phyloP scores from a whole-genome alignment of 1,139 yeast genomes.

The Taiozyma onychis region DNA sequence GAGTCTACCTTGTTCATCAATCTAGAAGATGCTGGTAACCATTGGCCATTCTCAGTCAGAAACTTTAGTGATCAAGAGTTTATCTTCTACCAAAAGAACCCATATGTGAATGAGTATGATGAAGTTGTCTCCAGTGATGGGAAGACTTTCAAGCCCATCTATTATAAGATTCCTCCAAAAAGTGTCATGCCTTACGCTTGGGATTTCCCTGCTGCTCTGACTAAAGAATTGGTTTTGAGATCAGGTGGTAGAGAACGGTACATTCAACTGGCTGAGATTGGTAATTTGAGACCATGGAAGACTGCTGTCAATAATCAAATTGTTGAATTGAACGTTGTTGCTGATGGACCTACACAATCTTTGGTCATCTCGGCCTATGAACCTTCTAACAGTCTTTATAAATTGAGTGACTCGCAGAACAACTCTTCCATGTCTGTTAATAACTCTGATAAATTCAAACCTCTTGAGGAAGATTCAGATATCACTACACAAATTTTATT shows the following conservation, averaged over 20 bases:
- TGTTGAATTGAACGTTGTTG: slow-evolving; percentile 87
- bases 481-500: slow-evolving; percentile 56
- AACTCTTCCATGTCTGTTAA: slow-evolving; percentile 28
- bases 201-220: slow-evolving; percentile 90
- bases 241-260: slow-evolving; percentile 71
- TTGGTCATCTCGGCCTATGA: slow-evolving; percentile 80
- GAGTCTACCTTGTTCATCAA: slow-evolving; percentile 77
- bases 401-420: slow-evolving; percentile 27
- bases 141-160: slow-evolving; percentile 56
- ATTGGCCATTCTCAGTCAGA: slow-evolving; percentile 91
- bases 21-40: slow-evolving; percentile 62
- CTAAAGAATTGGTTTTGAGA: slow-evolving; percentile 73
- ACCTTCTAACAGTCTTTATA: slow-evolving; percentile 69
- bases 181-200: slow-evolving; percentile 98
- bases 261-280: slow-evolving; percentile 87
- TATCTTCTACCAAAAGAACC: slow-evolving; percentile 80
- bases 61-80: slow-evolving; percentile 86
- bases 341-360: slow-evolving; percentile 94
- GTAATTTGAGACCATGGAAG: slow-evolving; percentile 82
- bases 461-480: slow-evolving; percentile 63
- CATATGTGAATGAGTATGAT: slow-evolving; percentile 70
- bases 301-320: slow-evolving; percentile 48
- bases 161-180: slow-evolving; percentile 75
- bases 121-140: slow-evolving; percentile 36
- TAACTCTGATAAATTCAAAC: slow-evolving; percentile 52